Evolutionary conservation across 2,329 filamentous ascomycete genomes (phyloP).

Genomic region (Colletotrichum liaoningense): DNA sequence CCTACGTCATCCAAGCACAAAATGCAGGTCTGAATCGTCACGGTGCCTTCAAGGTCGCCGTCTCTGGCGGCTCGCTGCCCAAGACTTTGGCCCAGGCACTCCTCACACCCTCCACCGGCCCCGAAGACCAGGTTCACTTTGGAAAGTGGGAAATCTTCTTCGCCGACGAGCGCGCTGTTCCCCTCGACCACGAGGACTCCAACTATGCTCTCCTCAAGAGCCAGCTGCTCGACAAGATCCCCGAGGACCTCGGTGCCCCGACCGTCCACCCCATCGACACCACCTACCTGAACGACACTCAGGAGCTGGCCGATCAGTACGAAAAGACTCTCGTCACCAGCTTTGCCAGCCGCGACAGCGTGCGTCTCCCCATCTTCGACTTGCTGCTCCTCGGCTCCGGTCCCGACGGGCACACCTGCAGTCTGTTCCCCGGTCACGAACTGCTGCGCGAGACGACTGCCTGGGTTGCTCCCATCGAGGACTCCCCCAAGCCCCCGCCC

Average conservation of each 20-base stretch:
- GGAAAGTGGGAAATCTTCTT: slow-evolving; percentile 98
- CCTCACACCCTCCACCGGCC: slow-evolving; percentile 64
- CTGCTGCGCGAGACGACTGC: slow-evolving; percentile 87
- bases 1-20: slow-evolving; percentile 86
- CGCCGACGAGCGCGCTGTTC: slow-evolving; percentile 95
- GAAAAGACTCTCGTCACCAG: slow-evolving; percentile 86
- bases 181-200: slow-evolving; percentile 91
- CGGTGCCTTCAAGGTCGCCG: slow-evolving; percentile 86
- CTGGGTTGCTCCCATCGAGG: slow-evolving; percentile 92
- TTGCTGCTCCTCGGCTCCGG: slow-evolving; percentile 93
- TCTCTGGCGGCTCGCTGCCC: slow-evolving; percentile 94
- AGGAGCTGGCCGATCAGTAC: slow-evolving; percentile 94
- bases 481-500: slow-evolving; percentile 94
- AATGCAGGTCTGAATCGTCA: slow-evolving; percentile 84
- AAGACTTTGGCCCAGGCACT: slow-evolving; percentile 88
- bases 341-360: slow-evolving; percentile 93
- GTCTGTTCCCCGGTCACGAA: slow-evolving; percentile 90
- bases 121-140: slow-evolving; percentile 77
- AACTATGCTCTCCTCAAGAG: slow-evolving; percentile 91
- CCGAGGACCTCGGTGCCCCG: slow-evolving; percentile 72
- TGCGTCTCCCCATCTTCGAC: slow-evolving; percentile 95
- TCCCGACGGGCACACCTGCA: slow-evolving; percentile 97
- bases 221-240: slow-evolving; percentile 90
- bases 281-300: slow-evolving; percentile 75
- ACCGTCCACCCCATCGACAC: slow-evolving; percentile 83